A percentile compares a stretch with the other conserved stretches of the same genome.
phyloP scores from a whole-genome alignment of 1,284 basidiomycete genomes.

The Termitomyces sp. region DNA sequence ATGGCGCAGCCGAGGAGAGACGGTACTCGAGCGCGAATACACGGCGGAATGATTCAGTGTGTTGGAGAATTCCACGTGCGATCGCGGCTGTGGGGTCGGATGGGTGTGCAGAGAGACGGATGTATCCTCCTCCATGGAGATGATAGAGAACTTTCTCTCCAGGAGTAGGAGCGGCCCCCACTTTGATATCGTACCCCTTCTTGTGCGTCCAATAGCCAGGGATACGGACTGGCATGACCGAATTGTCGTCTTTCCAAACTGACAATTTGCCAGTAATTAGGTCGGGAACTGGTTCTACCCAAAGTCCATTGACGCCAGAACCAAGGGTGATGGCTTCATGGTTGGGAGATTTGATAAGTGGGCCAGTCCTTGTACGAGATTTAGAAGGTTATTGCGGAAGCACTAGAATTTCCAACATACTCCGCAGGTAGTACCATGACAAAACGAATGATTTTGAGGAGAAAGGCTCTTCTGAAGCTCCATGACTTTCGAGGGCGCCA shows the following conservation, averaged over 20 bases:
- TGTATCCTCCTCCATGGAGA: conserved; percentile 49
- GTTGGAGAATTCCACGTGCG: conserved; percentile 31
- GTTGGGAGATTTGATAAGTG: conserved; percentile 28
- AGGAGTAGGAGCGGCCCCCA: conserved; percentile 31
- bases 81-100: conserved; percentile 29
- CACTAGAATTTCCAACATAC: conserved; percentile 17
- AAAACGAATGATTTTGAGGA: conserved; percentile 31
- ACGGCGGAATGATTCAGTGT: conserved; percentile 34
- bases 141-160: conserved; percentile 49
- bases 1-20: conserved; percentile 35
- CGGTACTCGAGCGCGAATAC: conserved; percentile 47
- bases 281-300: conserved; percentile 43
- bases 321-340: conserved; percentile 32
- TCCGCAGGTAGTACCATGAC: conserved; percentile 19
- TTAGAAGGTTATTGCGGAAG: neutral
- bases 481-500: conserved; percentile 39
- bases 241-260: conserved; percentile 34
- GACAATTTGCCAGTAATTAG: conserved; percentile 43
- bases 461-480: conserved; percentile 33
- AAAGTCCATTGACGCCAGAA: conserved; percentile 40
- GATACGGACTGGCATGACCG: conserved; percentile 37
- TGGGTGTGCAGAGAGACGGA: conserved; percentile 40
- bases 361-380: conserved; percentile 28
- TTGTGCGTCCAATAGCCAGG: conserved; percentile 57
- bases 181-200: conserved; percentile 27